Evolutionary conservation across 1,284 basidiomycete species (phyloP).

Genomic region (Tetrapyrgos nigripes): DNA sequence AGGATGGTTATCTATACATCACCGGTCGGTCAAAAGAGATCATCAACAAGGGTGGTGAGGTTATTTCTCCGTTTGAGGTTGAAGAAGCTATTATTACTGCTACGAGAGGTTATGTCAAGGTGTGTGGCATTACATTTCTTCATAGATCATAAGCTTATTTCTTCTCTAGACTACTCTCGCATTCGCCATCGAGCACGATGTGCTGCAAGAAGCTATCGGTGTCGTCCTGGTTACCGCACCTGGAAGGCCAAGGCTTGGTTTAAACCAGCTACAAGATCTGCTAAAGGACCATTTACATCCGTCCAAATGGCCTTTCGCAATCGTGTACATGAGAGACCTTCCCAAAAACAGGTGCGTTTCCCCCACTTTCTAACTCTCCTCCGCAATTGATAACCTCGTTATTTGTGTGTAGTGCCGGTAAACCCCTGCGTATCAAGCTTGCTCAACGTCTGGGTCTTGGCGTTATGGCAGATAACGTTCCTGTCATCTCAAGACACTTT

Average conservation of each 20-base stretch:
- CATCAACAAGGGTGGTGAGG: conserved; percentile 71
- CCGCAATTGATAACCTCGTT: conserved; percentile 37
- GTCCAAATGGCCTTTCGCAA: conserved; percentile 31
- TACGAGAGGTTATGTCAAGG: conserved; percentile 48
- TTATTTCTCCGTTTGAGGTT: conserved; percentile 70
- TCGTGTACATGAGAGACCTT: conserved; percentile 25
- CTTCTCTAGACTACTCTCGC: conserved; percentile 16
- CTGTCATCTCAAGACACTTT: conserved; percentile 45
- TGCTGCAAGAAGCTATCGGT: conserved; percentile 24
- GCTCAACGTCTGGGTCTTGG: conserved; percentile 46
- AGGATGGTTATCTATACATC: conserved; percentile 64
- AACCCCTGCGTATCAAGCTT: conserved; percentile 50
- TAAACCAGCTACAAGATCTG: conserved; percentile 45
- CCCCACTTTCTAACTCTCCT: conserved; percentile 11
- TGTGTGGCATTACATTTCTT: conserved; percentile 19
- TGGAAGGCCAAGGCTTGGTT: conserved; percentile 14
- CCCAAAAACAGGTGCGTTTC: conserved; percentile 23
- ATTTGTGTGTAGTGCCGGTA: conserved; percentile 46
- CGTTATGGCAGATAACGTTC: conserved; percentile 40
- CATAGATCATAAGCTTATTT: no score
- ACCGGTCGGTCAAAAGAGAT: conserved; percentile 68
- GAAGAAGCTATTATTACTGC: conserved; percentile 53
- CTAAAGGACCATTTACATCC: conserved; percentile 51
- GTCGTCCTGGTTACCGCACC: conserved; percentile 20
- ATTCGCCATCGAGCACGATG: conserved; percentile 23